These are phyloP conservation scores for Sporothrix phasma DNA, from an alignment of 2,329 filamentous ascomycete genomes.

Conservation along the genomic window DNA sequence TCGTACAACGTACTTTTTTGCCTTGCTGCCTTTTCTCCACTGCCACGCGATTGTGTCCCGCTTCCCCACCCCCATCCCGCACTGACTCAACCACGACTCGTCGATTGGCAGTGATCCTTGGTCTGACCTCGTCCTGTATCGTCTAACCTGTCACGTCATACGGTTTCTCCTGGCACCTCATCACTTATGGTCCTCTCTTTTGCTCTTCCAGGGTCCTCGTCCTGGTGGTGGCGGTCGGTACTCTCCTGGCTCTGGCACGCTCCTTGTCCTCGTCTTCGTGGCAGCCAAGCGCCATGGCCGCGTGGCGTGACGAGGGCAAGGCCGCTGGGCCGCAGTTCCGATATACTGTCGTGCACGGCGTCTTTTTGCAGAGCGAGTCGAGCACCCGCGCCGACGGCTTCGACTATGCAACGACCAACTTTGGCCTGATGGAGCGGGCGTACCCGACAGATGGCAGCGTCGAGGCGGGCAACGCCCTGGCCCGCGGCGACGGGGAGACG, in stretches of 20 bases:
- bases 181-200: background rate
- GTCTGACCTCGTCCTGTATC: too few relatives aligned
- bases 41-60: background rate
- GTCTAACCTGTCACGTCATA: too few relatives aligned
- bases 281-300: background rate
- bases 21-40: background rate
- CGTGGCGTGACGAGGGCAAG: background rate
- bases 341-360: background rate
- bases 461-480: background rate
- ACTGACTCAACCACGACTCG: background rate
- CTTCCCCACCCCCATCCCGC: background rate
- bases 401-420: constrained; percentile 7
- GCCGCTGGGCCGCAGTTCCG: background rate
- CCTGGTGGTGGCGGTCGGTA: background rate
- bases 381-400: constrained; percentile 4
- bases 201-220: background rate
- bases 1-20: too few relatives aligned
- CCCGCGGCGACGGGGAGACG: background rate
- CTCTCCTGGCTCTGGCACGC: background rate
- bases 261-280: background rate
- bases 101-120: background rate
- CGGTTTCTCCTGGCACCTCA: background rate
- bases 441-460: constrained; percentile 1
- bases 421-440: constrained; percentile 5
- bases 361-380: constrained; percentile 6